A percentile compares a stretch with the other conserved stretches of the same genome.
Conservation (phyloP, 2,329 filamentous ascomycete genomes). For the Exophiala lecanii-corni region DNA sequence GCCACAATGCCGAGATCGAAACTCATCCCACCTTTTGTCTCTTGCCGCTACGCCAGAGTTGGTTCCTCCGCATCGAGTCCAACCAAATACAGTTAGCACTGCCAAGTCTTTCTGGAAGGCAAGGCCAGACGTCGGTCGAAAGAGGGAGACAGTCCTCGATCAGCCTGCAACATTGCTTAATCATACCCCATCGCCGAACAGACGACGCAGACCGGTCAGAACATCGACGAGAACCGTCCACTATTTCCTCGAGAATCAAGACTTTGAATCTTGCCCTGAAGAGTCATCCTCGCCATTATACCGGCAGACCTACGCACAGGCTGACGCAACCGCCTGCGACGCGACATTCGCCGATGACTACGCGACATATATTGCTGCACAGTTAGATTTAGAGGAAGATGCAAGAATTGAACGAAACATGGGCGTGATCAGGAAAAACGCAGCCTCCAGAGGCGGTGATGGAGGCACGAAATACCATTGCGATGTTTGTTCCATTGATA, state of each 20-base stretch:
- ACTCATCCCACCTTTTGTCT: not conserved
- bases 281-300: conserved; percentile 7
- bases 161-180: conserved; percentile 4
- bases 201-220: conserved; percentile 10
- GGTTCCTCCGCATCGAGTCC: not conserved
- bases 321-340: conserved; percentile 10
- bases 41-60: not conserved
- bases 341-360: conserved; percentile 19
- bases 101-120: conserved; percentile 1
- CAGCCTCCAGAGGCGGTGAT: conserved; percentile 75
- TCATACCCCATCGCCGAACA: not conserved
- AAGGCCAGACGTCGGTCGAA: conserved; percentile 10
- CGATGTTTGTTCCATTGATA: conserved; percentile 93
- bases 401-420: conserved; percentile 49
- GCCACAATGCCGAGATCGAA: not conserved
- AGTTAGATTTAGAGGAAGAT: conserved; percentile 36
- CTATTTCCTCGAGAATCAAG: conserved; percentile 11
- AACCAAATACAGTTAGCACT: not conserved
- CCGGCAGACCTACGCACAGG: conserved; percentile 7
- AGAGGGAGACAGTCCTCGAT: conserved; percentile 2
- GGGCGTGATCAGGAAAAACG: conserved; percentile 97
- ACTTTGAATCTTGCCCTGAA: conserved; percentile 7
- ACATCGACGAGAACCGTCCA: conserved; percentile 11
- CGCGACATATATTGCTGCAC: conserved; percentile 27
- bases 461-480: conserved; percentile 94